phyloP scores from a whole-genome alignment of 1,284 basidiomycete species.

The Papiliotrema flavescens region DNA sequence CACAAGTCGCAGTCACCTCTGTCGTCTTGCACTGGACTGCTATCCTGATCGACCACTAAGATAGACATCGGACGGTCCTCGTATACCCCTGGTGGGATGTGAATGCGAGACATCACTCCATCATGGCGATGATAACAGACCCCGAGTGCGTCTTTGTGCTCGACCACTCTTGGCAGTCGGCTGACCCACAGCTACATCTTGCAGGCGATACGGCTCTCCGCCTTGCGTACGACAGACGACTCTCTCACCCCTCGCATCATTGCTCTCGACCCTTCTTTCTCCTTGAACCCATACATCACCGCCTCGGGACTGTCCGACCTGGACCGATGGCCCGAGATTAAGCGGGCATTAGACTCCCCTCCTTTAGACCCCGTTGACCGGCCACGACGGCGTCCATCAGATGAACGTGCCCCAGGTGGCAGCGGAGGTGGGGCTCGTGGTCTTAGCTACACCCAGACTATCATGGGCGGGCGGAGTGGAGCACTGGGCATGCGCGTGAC shows the following conservation, averaged over 20 bases:
- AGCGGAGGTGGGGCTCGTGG: slow-evolving; percentile 50
- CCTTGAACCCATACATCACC: slow-evolving; percentile 73
- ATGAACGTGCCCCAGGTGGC: slow-evolving; percentile 12
- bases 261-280: slow-evolving; percentile 60
- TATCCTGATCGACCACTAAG: no score
- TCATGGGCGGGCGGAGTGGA: slow-evolving; percentile 64
- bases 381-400: slow-evolving; percentile 5
- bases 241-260: slow-evolving; percentile 75
- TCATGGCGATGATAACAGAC: slow-evolving; percentile 48
- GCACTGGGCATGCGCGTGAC: slow-evolving; percentile 65
- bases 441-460: slow-evolving; percentile 79
- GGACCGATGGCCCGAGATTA: slow-evolving; percentile 78
- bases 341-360: slow-evolving; percentile 49
- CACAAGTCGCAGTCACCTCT: no score
- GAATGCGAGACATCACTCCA: slow-evolving; percentile 5
- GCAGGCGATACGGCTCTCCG: slow-evolving; percentile 75
- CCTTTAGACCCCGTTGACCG: slow-evolving; percentile 55
- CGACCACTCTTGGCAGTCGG: slow-evolving; percentile 6
- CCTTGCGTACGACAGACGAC: slow-evolving; percentile 82
- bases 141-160: slow-evolving; percentile 18
- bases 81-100: background rate
- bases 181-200: slow-evolving; percentile 65
- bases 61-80: background rate
- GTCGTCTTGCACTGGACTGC: no score
- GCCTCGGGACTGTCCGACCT: slow-evolving; percentile 71